These are phyloP conservation scores for Nannizziopsis arthrosporioides DNA, from an alignment of 2,329 filamentous ascomycete genomes.

Conservation along the genomic window DNA sequence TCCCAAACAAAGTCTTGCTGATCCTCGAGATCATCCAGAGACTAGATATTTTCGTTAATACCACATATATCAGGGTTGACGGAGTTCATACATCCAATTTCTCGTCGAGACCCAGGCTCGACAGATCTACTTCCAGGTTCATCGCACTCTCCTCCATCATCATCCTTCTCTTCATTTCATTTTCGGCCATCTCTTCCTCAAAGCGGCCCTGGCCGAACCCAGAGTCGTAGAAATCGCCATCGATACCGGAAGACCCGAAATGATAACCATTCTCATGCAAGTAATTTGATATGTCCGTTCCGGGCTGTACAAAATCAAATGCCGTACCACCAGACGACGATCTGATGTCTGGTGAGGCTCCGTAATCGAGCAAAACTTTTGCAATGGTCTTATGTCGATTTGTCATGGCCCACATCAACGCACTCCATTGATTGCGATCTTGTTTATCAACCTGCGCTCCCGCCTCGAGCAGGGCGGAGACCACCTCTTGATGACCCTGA, in stretches of 20 bases:
- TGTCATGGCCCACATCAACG: conserved; percentile 99
- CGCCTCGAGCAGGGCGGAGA: conserved; percentile 68
- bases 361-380: conserved; percentile 81
- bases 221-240: conserved; percentile 86
- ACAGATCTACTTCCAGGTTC: conserved; percentile 90
- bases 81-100: conserved; percentile 62
- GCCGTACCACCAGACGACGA: conserved; percentile 88
- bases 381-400: conserved; percentile 94
- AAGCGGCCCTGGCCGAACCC: conserved; percentile 89
- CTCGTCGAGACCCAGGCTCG: conserved; percentile 91
- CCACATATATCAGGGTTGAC: not conserved
- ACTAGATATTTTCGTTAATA: conserved; percentile 20
- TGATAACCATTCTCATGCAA: conserved; percentile 87
- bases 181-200: conserved; percentile 94
- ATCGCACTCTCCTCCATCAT: conserved; percentile 99
- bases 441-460: conserved; percentile 85
- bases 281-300: conserved; percentile 94
- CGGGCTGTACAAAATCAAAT: conserved; percentile 87
- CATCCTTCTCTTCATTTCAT: conserved; percentile 74
- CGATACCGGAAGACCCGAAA: conserved; percentile 31
- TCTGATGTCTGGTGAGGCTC: conserved; percentile 89
- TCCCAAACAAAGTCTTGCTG: conserved; percentile 94
- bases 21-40: conserved; percentile 62
- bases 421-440: conserved; percentile 93
- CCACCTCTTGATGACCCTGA: conserved; percentile 79